Evolutionary conservation across 257 asterid species (phyloP), one percentile per base, ranked within the genome.

Genomic region (Nicotiana sylvestris): DNA sequence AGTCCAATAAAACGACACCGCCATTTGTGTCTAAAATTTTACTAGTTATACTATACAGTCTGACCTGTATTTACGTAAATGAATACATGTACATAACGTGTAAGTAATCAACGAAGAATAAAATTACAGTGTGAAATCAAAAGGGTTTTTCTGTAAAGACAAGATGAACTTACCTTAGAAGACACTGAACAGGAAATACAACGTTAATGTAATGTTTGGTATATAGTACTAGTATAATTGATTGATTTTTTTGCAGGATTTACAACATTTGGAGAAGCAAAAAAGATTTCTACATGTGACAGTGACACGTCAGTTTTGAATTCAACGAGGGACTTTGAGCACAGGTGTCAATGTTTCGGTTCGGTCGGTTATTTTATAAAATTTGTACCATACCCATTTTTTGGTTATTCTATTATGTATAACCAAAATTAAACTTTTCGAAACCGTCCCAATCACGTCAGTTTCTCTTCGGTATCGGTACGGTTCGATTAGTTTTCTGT

Each of bases 1-100:
- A 58, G 33, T 60, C 78, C 74, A 80, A 74, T 65, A 78, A 57
- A 66, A 66, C 10, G 67, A 55, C 76, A 39, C 10, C 57, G 27
- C 43, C 76, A 43, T 62, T 43, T 46, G 53, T 78, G 43, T 39
- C 43, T n/a, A 16, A 9, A 68, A 8, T 1, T 43, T 8, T 43
- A 43, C 9, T 37, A 37, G 10, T 37, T 39, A 2, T 37, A 70
- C 9, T 43, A 43, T 9, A 18, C 58, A 10, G 3, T n/a, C 21
- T 6, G 21, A 7, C 29, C 10, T 8, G 32, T 61, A 61, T 8
- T 61, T 61, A 61, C 66, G 66, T 72, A 43, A 43, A 43, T 43
- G 51, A 43, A 43, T 43, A 43, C 30, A 43, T 5, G 58, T 21
- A 1, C 16, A 25, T 43, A 49, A 76, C 65, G 49, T 76, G 80